Base-by-base conservation (phyloP, 306 rosid genomes). In the Sphenostylis stenocarpa region DNA sequence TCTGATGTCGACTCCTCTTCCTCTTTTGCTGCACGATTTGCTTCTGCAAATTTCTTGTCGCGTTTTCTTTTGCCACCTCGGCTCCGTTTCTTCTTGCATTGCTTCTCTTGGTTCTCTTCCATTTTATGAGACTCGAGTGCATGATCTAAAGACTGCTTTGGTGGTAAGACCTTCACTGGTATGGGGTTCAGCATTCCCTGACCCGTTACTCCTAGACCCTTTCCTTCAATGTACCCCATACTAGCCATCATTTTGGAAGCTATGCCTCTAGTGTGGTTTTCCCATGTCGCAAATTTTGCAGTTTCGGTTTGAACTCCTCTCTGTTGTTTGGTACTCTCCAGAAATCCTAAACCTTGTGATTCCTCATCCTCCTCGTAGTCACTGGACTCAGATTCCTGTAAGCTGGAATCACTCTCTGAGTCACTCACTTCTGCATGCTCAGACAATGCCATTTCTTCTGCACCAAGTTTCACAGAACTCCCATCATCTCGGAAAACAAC, bases 201-300 rank as follows among this genome's bases (percentile, higher is more conserved):
- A 67, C 98, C 98, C 58, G 92, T 87, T 78, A 70, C 77, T 20
- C 98, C 98, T 68, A 95, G 83, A 71, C 98, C 98, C 91, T 81
- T 89, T 51, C 98, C 98, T 77, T 90, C 97, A 33, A 80, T 85
- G 72, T 85, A 92, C 75, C 99, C 99, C 97, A 90, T 95, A 72
- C 86, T 89, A 73, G 99, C 91, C 99, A 92, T 95, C 97, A 95
- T 95, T 90, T 88, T 95, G 72, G 97, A 95, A 49, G 99, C 96
- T 69, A 95, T 84, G 5, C 97, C 98, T 73, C 97, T 82, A 4
- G 98, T 95, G 84, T 95, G 98, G 77, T 90, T 92, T 84, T 95
- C 98, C 98, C 97, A 95, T 82, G 84, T 95, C 0, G 98, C 98
- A 90, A 95, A 95, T 86, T 84, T 84, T 15, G 77, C 80, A 33